Evolutionary conservation across 257 asterid species (phyloP).

Genomic region (Solanum stenotomum): DNA sequence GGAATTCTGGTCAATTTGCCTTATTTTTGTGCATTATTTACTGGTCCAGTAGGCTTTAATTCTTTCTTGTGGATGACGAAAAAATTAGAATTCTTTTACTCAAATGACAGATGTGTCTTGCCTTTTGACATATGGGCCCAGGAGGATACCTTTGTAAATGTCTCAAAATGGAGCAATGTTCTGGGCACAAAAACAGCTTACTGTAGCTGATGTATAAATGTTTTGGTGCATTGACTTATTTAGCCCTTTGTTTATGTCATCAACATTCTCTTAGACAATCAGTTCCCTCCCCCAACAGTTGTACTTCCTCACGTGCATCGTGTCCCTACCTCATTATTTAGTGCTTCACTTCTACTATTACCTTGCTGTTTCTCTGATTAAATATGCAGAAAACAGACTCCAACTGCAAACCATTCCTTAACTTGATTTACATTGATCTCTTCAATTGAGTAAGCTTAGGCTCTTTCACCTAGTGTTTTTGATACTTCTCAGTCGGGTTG

Average conservation of each 20-base stretch:
- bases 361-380: not conserved
- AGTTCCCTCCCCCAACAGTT: not conserved
- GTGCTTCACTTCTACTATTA: not conserved
- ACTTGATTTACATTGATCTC: not conserved
- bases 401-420: not conserved
- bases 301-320: not conserved
- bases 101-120: not conserved
- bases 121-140: not conserved
- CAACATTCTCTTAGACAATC: not conserved
- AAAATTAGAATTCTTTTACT: not conserved
- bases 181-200: not conserved
- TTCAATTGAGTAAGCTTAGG: not conserved
- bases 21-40: not conserved
- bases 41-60: not conserved
- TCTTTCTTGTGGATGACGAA: not conserved
- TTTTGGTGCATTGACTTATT: not conserved
- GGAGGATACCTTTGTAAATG: not conserved
- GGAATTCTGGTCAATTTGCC: not conserved
- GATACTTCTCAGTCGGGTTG: not conserved
- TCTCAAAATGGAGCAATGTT: not conserved
- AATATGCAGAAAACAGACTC: not conserved
- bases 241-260: not conserved
- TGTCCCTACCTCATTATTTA: not conserved
- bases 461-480: not conserved
- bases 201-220: not conserved